A percentile compares a stretch with the other conserved stretches of the same genome.
These are phyloP conservation scores for Saccharomycodes ludwigii DNA, from an alignment of 805 yeast species.

Conservation along the genomic window DNA sequence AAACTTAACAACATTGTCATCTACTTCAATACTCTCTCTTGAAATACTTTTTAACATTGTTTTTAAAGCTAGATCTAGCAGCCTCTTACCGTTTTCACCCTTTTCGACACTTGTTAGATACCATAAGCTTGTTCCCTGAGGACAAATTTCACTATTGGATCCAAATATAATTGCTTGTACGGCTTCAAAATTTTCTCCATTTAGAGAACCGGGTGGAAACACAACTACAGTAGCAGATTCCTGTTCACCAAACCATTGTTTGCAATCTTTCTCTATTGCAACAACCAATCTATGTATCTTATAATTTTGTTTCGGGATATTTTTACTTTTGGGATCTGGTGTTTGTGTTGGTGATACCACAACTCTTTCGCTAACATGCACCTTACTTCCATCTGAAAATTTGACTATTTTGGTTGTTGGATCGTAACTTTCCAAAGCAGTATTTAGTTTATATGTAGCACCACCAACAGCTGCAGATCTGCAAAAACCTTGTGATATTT, in stretches of 20 bases:
- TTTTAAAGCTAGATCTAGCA: slow-evolving; percentile 66
- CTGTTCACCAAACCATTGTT: slow-evolving; percentile 80
- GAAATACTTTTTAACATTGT: slow-evolving; percentile 71
- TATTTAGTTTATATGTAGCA: slow-evolving; percentile 77
- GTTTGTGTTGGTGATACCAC: slow-evolving; percentile 2
- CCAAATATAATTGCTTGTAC: slow-evolving; percentile 86
- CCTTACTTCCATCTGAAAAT: slow-evolving; percentile 62
- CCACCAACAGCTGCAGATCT: slow-evolving; percentile 98
- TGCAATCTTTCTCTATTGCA: slow-evolving; percentile 75
- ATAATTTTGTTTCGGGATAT: slow-evolving; percentile 33
- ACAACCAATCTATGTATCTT: slow-evolving; percentile 68
- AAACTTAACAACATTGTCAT: slow-evolving; percentile 43
- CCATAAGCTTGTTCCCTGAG: slow-evolving; percentile 83
- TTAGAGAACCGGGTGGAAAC: slow-evolving; percentile 76
- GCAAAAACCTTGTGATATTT: slow-evolving; percentile 91
- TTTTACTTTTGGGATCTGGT: slow-evolving; percentile 27
- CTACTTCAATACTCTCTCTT: slow-evolving; percentile 61
- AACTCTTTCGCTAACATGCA: slow-evolving; percentile 32
- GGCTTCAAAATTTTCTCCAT: slow-evolving; percentile 45
- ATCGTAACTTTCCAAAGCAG: slow-evolving; percentile 54
- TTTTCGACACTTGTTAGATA: slow-evolving; percentile 70
- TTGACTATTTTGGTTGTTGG: slow-evolving; percentile 52
- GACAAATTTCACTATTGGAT: slow-evolving; percentile 78
- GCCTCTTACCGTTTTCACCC: slow-evolving; percentile 56
- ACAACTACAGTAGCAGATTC: slow-evolving; percentile 83